Base-by-base conservation (phyloP, 768 basidiomycete genomes). In the Imleria badia region DNA sequence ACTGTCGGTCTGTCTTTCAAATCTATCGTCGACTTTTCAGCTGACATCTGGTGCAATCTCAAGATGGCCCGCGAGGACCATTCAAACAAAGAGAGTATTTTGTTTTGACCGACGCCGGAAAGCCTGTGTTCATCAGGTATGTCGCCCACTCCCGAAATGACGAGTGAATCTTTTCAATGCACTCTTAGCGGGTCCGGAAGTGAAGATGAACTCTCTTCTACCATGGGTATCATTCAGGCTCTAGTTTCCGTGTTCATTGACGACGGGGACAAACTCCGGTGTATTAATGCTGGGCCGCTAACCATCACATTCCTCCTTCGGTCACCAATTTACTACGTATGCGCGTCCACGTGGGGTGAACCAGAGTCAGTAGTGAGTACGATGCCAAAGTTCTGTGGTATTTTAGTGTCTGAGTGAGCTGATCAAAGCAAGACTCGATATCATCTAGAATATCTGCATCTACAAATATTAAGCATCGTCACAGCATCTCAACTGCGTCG, bases 191-290 rank as follows among this genome's bases (percentile, higher is more conserved):
- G 78, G 39, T 76, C 83, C 43, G 77, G 76, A 42, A 76, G 75
- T 42, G 81, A 81, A 51, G 82, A 86, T 47, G 80, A 81, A 55
- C 78, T 87, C 49, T 85, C 92, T 12, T 87, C 89, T 8, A 83
- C 85, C 17, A 88, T 96, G 64, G 97, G 93, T 31, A 84, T 98
- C 43, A 93, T 95, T 73, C 96, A 98, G 69, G 95, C 97, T 3
- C 78, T 99, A 1, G 86, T 99, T 39, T 98, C 95, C 15, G 92
- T 99, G 48, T 98, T 96, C 70, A 81, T 94, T 7, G 95, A 97
- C 63, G 91, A 95, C 43, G 82, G 85, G 15, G 97, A 99, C 73
- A 93, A 87, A 69, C 61, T 87, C 33, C 81, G 93, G 30, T 92
- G 82, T 54, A 91, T 98, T 58, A 89, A 90, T 61, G 85, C 89